Conservation (phyloP, 352 stramenopile genomes). For the Globisporangium camurandrum region DNA sequence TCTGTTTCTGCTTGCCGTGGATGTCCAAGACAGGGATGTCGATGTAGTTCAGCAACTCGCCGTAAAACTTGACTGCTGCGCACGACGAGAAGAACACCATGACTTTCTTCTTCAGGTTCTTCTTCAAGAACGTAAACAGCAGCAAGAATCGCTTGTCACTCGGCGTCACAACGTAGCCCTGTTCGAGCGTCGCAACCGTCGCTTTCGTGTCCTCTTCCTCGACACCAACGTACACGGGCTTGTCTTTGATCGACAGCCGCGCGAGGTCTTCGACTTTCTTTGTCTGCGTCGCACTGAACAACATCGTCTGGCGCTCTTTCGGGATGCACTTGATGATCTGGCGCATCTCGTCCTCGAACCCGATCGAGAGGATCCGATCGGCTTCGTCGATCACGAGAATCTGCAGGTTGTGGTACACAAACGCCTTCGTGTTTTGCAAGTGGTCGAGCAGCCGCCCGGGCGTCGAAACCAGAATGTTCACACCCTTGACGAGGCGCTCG, state of each 20-base stretch:
- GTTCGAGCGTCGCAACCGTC: slow-evolving; percentile 92
- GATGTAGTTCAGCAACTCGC: slow-evolving; percentile 97
- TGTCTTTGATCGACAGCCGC: slow-evolving; percentile 95
- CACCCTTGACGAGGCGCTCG: slow-evolving; percentile 91
- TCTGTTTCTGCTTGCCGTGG: slow-evolving; percentile 97
- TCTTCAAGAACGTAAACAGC: slow-evolving; percentile 99
- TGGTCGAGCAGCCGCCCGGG: slow-evolving; percentile 97
- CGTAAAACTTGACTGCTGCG: slow-evolving; percentile 98
- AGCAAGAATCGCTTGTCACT: slow-evolving; percentile 98
- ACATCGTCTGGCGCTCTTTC: slow-evolving; percentile 96
- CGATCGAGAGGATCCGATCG: slow-evolving; percentile 97
- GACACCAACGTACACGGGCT: slow-evolving; percentile 95
- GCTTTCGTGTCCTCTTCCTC: slow-evolving; percentile 89
- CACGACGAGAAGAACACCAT: slow-evolving; percentile 93
- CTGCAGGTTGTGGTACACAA: slow-evolving; percentile 94
- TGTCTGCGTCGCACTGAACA: slow-evolving; percentile 99
- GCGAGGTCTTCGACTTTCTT: slow-evolving; percentile 97
- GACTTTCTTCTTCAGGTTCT: slow-evolving; percentile 99
- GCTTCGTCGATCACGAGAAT: slow-evolving; percentile 98
- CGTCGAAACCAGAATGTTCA: slow-evolving; percentile 97
- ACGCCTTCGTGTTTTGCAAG: slow-evolving; percentile 97
- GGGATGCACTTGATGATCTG: slow-evolving; percentile 98
- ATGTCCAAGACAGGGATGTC: slow-evolving; percentile 98
- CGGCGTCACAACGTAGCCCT: slow-evolving; percentile 97
- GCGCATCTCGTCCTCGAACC: slow-evolving; percentile 99